These are phyloP conservation scores for Mayamaea pseudoterrestris DNA, from an alignment of 108 stramenopile genomes.

Conservation along the genomic window DNA sequence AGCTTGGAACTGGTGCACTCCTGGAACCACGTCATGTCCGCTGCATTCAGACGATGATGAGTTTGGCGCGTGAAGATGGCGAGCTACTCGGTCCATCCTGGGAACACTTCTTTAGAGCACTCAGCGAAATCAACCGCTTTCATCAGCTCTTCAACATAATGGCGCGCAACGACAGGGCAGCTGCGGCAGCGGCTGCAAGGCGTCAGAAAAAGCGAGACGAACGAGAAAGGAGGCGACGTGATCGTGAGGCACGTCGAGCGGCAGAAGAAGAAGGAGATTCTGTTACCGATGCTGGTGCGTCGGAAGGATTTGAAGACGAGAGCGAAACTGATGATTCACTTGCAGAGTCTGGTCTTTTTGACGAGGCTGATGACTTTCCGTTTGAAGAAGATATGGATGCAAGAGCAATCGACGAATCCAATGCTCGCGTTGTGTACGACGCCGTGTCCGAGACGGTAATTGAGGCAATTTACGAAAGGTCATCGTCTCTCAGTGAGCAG, in stretches of 20 bases:
- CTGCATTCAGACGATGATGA: conserved; percentile 78
- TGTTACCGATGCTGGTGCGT: conserved; percentile 17
- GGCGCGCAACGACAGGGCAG: conserved; percentile 54
- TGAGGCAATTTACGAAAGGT: conserved; percentile 77
- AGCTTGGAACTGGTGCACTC: conserved; percentile 67
- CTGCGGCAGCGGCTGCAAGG: conserved; percentile 31
- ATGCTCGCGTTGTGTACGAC: conserved; percentile 65
- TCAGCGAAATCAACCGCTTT: conserved; percentile 83
- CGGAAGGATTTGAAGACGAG: conserved; percentile 5
- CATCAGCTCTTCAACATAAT: conserved; percentile 76
- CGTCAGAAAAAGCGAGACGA: conserved; percentile 19
- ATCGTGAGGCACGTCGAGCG: conserved; percentile 9
- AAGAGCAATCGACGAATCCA: conserved; percentile 70
- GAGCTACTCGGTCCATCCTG: conserved; percentile 84
- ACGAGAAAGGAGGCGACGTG: conserved; percentile 13
- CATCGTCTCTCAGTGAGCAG: conserved; percentile 53
- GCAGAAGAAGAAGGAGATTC: conserved; percentile 17
- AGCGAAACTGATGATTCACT: conserved; percentile 22
- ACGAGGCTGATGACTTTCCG: conserved; percentile 41
- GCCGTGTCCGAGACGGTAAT: conserved; percentile 63
- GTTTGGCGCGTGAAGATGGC: conserved; percentile 77
- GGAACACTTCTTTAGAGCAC: conserved; percentile 82
- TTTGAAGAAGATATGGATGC: conserved; percentile 72
- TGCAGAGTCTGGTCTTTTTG: conserved; percentile 20
- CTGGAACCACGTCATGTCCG: conserved; percentile 81